A percentile compares a stretch with the other conserved stretches of the same genome.
phyloP scores from a whole-genome alignment of 2,329 filamentous ascomycete genomes.

The Plectosphaerella plurivora region DNA sequence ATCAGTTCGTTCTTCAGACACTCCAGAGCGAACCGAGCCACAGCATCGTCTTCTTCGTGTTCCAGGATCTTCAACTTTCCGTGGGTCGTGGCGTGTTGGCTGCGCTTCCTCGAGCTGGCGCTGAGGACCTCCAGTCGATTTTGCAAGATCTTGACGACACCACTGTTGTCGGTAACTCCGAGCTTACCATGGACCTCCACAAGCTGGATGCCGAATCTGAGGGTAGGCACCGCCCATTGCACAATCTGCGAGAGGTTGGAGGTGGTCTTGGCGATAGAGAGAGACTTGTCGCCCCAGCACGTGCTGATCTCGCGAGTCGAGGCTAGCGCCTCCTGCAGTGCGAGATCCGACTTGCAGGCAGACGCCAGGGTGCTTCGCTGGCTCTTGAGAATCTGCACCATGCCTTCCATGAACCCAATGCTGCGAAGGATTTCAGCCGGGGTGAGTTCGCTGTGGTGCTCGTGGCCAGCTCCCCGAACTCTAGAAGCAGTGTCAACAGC shows the following conservation, averaged over 20 bases:
- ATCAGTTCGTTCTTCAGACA: constrained; percentile 36
- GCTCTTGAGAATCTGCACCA: constrained; percentile 61
- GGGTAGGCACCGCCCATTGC: constrained; percentile 65
- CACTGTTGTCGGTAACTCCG: constrained; percentile 44
- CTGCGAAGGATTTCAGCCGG: constrained; percentile 74
- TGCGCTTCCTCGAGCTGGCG: constrained; percentile 34
- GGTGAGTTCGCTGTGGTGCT: constrained; percentile 82
- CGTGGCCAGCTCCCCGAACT: constrained; percentile 61
- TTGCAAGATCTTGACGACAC: constrained; percentile 39
- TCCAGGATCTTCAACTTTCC: constrained; percentile 39
- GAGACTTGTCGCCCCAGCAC: not conserved
- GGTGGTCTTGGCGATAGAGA: constrained; percentile 1
- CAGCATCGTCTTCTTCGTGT: constrained; percentile 24
- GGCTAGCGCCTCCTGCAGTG: constrained; percentile 10
- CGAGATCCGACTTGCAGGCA: constrained; percentile 28
- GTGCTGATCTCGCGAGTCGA: constrained; percentile 13
- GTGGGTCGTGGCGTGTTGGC: constrained; percentile 44
- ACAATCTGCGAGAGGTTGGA: constrained; percentile 22
- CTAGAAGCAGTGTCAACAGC: constrained; percentile 68
- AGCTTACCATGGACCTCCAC: constrained; percentile 64
- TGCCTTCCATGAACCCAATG: constrained; percentile 80
- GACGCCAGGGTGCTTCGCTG: constrained; percentile 52
- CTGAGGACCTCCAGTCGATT: constrained; percentile 45
- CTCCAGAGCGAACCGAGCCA: constrained; percentile 29
- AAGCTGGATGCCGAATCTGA: constrained; percentile 58